Conservation (phyloP, 192 early-diverging fungal genomes). For the Podila epigama region DNA sequence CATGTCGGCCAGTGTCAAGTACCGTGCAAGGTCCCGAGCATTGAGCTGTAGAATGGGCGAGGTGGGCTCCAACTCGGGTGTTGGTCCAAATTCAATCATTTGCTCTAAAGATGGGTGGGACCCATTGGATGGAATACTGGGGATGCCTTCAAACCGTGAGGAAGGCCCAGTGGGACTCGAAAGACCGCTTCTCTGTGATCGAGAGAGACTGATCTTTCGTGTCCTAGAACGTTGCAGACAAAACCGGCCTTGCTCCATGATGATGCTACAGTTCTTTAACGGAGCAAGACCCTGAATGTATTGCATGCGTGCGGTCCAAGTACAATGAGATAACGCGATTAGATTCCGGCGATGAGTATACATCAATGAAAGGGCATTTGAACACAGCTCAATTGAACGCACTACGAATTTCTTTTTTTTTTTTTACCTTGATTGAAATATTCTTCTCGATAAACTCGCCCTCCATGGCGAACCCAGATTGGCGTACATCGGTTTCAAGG, state of each 20-base stretch:
- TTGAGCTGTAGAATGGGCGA: conserved; percentile 53
- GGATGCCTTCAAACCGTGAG: background rate
- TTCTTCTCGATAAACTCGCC: conserved; percentile 44
- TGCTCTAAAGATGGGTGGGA: conserved; percentile 1
- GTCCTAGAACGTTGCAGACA: conserved; percentile 36
- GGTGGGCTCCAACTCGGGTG: conserved; percentile 16
- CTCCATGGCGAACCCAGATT: conserved; percentile 55
- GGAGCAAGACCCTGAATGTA: conserved; percentile 22
- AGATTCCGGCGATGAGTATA: no score
- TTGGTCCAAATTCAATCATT: conserved; percentile 13
- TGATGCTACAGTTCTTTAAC: conserved; percentile 42
- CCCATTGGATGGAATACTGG: background rate
- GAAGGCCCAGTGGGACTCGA: background rate
- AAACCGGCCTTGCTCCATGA: conserved; percentile 46
- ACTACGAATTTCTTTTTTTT: background rate
- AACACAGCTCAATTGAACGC: no score
- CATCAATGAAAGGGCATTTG: no score
- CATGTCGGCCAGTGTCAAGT: conserved; percentile 54
- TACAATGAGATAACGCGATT: no score
- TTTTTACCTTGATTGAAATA: conserved; percentile 24
- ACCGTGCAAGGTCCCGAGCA: conserved; percentile 58
- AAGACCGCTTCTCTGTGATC: background rate
- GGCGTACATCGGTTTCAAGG: conserved; percentile 50
- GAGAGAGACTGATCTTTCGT: conserved; percentile 28
- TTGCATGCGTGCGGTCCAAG: background rate